phyloP scores from a whole-genome alignment of 768 basidiomycete species.

The Tubosaeta sp. region DNA sequence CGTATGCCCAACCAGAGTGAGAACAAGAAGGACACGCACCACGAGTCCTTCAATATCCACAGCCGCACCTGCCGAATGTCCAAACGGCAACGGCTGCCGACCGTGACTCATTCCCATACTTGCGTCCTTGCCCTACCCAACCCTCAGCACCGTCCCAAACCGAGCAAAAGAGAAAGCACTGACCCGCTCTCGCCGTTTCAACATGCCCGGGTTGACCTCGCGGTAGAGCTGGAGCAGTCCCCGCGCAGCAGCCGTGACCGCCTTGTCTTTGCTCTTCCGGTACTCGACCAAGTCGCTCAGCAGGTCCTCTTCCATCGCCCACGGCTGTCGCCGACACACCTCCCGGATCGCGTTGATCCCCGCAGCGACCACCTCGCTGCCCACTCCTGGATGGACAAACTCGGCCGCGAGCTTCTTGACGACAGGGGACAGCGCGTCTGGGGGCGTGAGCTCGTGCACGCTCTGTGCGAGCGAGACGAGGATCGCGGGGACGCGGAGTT shows the following conservation, averaged over 20 bases:
- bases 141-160: background rate
- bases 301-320: conserved; percentile 95
- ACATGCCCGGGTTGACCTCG: conserved; percentile 92
- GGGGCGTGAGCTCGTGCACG: conserved; percentile 92
- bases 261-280: conserved; percentile 91
- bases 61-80: conserved; percentile 69
- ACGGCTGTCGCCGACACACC: conserved; percentile 90
- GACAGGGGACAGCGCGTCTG: conserved; percentile 86
- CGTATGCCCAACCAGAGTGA: background rate
- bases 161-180: conserved; percentile 17
- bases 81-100: conserved; percentile 71
- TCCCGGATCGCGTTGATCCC: conserved; percentile 96
- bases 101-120: conserved; percentile 69
- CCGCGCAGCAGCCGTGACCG: conserved; percentile 83
- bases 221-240: conserved; percentile 86
- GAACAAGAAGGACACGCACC: conserved; percentile 41
- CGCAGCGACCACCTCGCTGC: conserved; percentile 90
- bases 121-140: conserved; percentile 79
- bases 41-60: conserved; percentile 88
- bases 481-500: conserved; percentile 88
- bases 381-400: conserved; percentile 96
- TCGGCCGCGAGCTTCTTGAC: conserved; percentile 90
- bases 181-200: conserved; percentile 84
- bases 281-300: conserved; percentile 93
- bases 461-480: conserved; percentile 93